phyloP scores from a whole-genome alignment of 495 filamentous ascomycete genomes.

The Penicillium macrosclerotiorum region DNA sequence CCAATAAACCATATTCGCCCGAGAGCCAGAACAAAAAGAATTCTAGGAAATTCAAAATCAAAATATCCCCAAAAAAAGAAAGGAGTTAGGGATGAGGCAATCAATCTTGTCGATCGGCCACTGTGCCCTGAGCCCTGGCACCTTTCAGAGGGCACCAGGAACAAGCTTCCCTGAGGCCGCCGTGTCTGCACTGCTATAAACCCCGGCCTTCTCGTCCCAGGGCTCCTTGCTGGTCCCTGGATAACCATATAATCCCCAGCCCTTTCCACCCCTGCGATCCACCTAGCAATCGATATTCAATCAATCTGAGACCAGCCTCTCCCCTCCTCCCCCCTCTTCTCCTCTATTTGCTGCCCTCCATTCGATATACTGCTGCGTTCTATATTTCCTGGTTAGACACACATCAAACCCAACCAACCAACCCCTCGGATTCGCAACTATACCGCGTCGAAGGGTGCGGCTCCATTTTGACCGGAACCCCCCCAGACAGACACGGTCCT shows the following conservation, averaged over 20 bases:
- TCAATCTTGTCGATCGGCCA: constrained; percentile 21
- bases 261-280: constrained; percentile 22
- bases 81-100: constrained; percentile 33
- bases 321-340: constrained; percentile 7
- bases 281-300: constrained; percentile 7
- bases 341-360: constrained; percentile 5
- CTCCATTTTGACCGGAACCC: neutral
- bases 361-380: neutral
- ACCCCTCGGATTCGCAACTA: neutral
- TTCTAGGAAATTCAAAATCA: constrained; percentile 2
- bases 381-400: too few relatives aligned
- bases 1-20: too few relatives aligned
- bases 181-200: constrained; percentile 17
- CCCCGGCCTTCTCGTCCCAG: constrained; percentile 9
- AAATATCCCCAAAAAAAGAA: constrained; percentile 7
- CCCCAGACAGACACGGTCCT: too few relatives aligned
- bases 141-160: constrained; percentile 13
- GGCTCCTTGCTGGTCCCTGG: constrained; percentile 18
- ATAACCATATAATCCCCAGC: constrained; percentile 24
- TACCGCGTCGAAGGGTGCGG: constrained; percentile 23
- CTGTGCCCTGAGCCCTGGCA: too few relatives aligned
- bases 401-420: constrained; percentile 1
- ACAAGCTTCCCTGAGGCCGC: constrained; percentile 25
- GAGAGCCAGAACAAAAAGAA: neutral
- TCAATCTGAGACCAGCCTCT: constrained; percentile 36